Evolutionary conservation across 768 basidiomycete species (phyloP), one percentile per base, ranked within the genome.

Genomic region (Guyanaporus albipodus): DNA sequence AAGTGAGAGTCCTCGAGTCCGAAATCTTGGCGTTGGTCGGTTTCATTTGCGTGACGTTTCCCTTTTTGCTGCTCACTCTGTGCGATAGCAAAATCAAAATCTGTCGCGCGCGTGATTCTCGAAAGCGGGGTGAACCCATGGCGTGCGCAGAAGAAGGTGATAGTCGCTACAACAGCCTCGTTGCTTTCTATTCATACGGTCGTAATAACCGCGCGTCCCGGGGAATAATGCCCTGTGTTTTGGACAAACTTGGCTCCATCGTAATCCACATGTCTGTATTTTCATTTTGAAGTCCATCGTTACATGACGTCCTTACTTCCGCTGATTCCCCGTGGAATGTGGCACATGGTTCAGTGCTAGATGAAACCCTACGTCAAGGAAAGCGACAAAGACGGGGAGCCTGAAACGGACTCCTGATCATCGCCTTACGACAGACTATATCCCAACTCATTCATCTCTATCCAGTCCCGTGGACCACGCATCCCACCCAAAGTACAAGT

Each of bases 21-120:
- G 85, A 91, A 55, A 70, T 89, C 2, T 61, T 80, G 51, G 68
- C 68, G 8, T 50, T 83, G 70, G 87, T 83, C 47, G 1, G 57
- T 47, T 38, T 37, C 15, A 10, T 44, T 44, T 28, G 19, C 12
- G 8, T 14, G 10, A 42, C 14, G 4, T 2, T 9, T 23, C 9
- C 15, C 12, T 11, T 7, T 28, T 38, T 4, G n/a, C 23, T 6
- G 22, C 48, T 64, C 2, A 61, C 26, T 18, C 38, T 48, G 41
- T 1, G 8, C 29, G 28, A 44, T 27, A 64, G 62, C 62, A 60
- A n/a, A 50, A 55, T 17, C 59, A 57, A 34, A 64, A 44, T 14
- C 18, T 35, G 3, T 10, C 24, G 14, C 45, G 46, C 14, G 40
- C 46, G 18, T 38, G 29, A 41, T 17, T 17, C 6, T 22, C 21